Base-by-base conservation (phyloP, 2,329 filamentous ascomycete genomes). In the Fusarium aywerte region DNA sequence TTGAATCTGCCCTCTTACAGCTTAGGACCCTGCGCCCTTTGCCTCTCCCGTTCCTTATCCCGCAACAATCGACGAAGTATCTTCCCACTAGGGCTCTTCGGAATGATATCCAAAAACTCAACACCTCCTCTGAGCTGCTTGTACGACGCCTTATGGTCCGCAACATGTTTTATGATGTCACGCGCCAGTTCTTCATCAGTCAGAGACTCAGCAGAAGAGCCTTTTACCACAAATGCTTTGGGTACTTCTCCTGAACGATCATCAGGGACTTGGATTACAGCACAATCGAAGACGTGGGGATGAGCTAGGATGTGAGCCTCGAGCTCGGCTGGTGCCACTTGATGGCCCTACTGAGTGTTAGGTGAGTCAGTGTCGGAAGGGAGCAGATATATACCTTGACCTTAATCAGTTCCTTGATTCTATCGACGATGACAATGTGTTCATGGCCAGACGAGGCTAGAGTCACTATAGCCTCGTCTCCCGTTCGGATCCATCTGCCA, bases 391-490 rank as follows among this genome's bases (percentile, higher is more conserved):
- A 10, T 79, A 89, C 89, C 82, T 92, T 92, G 74, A 92, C 90
- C 74, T 92, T 92, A 78, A 93, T 92, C 32, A 92, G 80, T 74
- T 93, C 87, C 70, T 87, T 85, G 62, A 84, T 78, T 13, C 93
- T 87, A 74, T 97, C 94, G 1, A 93, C 90, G 51, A 97, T 91
- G 74, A 93, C 90, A 47, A 97, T 76, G 74, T 97, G 94, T 76
- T 97, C 92, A 62, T 89, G 80, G 1, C 92, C 92, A 1, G 82
- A 80, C 0, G 87, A 84, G 4, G 87, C 82, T 69, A 86, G 83
- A 2, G 85, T 84, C 8, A 96, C 81, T 3, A 95, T 81, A 0
- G 90, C 92, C 74, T 96, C 92, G 70, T 97, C 94, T 10, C 94
- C 94, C 0, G 94, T 97, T 20, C 86, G 87, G 83, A 97, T 87